Evolutionary conservation across 1,139 yeast genomes (phyloP), one percentile per base, ranked within the genome.

Genomic region (Nakaseomyces sp.): DNA sequence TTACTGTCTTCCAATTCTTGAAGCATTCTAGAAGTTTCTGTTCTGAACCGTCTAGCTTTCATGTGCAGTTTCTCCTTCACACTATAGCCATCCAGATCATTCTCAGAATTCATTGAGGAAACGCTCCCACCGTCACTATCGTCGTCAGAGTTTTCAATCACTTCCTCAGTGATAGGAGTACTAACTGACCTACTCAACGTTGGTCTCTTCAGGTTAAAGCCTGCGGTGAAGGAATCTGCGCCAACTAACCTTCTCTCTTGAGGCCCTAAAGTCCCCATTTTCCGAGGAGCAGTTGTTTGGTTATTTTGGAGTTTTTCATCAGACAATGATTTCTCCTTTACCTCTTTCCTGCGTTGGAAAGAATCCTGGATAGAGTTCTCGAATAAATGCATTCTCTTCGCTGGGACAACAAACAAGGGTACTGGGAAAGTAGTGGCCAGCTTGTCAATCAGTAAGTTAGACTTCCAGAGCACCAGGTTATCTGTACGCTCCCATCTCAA

Each of bases 331-430:
- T 32, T 16, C 12, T 31, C 24, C 16, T 24, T 31, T 10, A 19
- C 17, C 8, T 7, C 18, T 20, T 40, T 9, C n/a, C 17, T 13
- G 10, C 19, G 42, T 12, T 37, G 20, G n/a, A 51, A 43, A 3
- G 47, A 47, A 20, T 43, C 45, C 35, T 48, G 43, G 37, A 72
- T 47, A 20, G 63, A 55, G 5, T 57, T 48, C 56, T 81, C 87
- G 60, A 77, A 79, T 15, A 65, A 57, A 45, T 64, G 68, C 78
- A 81, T 73, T 50, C 81, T 79, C 50, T 71, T 67, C 1, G 85
- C 80, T 0, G 91, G 88, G 0, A 78, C 81, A 28, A 81, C 72
- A 24, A 81, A 70, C 5, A 79, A 74, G 0, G 93, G 91, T n/a
- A 81, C 68, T 1, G 85, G 81, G 53, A 74, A 80, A 48, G 72